Evolutionary conservation across 257 asterid species (phyloP).

Genomic region (Gentiana straminea): DNA sequence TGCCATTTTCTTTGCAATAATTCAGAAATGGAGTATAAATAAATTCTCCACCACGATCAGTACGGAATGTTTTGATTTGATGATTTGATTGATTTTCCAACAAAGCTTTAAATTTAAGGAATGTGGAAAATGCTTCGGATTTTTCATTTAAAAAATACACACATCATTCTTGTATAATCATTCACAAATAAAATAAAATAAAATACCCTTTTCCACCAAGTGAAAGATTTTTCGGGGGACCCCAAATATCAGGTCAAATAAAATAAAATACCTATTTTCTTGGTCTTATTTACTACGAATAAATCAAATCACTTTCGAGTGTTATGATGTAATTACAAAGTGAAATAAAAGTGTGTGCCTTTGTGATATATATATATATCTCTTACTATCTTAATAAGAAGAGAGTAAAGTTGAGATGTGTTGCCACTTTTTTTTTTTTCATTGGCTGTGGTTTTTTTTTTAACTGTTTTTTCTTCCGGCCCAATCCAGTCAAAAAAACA

Average conservation of each 20-base stretch:
- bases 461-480: too few species aligned
- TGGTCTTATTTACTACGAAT: too few species aligned
- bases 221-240: background rate
- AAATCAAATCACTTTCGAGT: too few species aligned
- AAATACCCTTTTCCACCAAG: background rate
- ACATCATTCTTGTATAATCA: background rate
- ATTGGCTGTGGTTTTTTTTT: too few species aligned
- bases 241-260: background rate
- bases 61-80: background rate
- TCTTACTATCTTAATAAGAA: too few species aligned
- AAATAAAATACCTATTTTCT: too few species aligned
- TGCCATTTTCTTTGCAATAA: background rate
- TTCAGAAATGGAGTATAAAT: background rate
- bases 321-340: too few species aligned
- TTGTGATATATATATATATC: too few species aligned
- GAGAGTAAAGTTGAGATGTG: too few species aligned
- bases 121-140: background rate
- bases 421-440: too few species aligned
- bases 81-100: background rate
- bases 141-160: background rate
- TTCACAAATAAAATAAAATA: background rate
- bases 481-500: too few species aligned
- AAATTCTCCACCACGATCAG: conserved; percentile 4
- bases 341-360: too few species aligned
- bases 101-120: background rate